These are phyloP conservation scores for Tremellales sp. DNA, from an alignment of 1,284 basidiomycete genomes.

Conservation along the genomic window DNA sequence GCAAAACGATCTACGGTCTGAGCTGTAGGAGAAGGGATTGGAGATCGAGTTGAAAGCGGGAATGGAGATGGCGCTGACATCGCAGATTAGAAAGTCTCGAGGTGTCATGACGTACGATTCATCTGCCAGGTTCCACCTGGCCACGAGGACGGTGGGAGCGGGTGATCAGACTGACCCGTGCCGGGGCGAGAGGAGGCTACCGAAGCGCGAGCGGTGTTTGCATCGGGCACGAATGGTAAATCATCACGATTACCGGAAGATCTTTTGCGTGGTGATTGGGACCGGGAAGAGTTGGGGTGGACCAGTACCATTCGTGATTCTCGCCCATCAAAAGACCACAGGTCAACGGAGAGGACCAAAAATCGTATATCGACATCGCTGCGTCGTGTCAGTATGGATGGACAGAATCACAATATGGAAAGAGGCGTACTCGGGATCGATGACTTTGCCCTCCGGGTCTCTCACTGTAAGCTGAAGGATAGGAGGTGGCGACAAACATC, in stretches of 20 bases:
- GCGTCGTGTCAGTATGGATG: conserved; percentile 13
- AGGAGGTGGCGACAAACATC: conserved; percentile 82
- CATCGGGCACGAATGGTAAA: too few species aligned
- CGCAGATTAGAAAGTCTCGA: too few species aligned
- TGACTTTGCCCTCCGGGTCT: conserved; percentile 56
- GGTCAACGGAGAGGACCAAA: conserved; percentile 80
- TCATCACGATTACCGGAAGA: too few species aligned
- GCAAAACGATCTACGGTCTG: neutral
- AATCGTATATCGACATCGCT: conserved; percentile 81
- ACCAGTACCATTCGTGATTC: conserved; percentile 80
- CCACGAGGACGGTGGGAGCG: neutral
- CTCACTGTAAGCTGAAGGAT: conserved; percentile 53
- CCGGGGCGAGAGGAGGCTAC: conserved; percentile 2
- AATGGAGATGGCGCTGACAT: neutral
- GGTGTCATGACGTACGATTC: neutral
- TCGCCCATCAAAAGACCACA: conserved; percentile 76
- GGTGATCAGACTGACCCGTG: neutral
- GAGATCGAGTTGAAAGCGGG: conserved; percentile 6
- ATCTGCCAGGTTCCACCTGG: neutral
- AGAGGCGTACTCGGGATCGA: conserved; percentile 68
- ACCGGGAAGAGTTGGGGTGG: conserved; percentile 56
- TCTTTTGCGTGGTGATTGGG: neutral
- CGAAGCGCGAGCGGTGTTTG: neutral
- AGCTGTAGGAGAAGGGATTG: conserved; percentile 4
- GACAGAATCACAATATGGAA: neutral